phyloP scores from a whole-genome alignment of 805 yeast genomes.

The Scheffersomyces ergatensis region DNA sequence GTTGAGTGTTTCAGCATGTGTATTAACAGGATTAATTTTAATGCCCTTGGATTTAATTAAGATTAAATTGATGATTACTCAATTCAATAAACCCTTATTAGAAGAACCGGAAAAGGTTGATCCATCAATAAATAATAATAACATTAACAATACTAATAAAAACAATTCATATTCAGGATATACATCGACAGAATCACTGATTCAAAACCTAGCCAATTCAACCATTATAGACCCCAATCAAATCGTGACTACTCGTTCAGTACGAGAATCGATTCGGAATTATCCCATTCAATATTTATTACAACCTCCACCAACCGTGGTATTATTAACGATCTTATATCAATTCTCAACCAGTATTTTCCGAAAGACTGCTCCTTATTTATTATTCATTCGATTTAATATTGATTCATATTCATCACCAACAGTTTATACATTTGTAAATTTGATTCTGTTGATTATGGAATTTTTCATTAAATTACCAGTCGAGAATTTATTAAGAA shows the following conservation, averaged over 20 bases:
- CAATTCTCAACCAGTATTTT: slow-evolving; percentile 60
- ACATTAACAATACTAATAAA: too few relatives aligned
- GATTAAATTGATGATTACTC: slow-evolving; percentile 72
- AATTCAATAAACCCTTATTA: slow-evolving; percentile 37
- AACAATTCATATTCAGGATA: background rate
- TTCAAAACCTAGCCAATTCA: background rate
- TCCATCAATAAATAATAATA: too few relatives aligned
- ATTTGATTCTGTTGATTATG: slow-evolving; percentile 57
- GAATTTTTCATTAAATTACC: slow-evolving; percentile 82
- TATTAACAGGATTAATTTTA: slow-evolving; percentile 66
- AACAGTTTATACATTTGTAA: slow-evolving; percentile 52
- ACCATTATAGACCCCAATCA: background rate
- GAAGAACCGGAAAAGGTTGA: slow-evolving; percentile 3
- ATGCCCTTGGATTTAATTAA: slow-evolving; percentile 82
- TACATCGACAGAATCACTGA: background rate
- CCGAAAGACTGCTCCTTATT: slow-evolving; percentile 63
- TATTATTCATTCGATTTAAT: slow-evolving; percentile 57
- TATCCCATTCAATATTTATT: slow-evolving; percentile 58
- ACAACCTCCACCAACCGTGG: slow-evolving; percentile 47
- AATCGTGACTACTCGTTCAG: slow-evolving; percentile 51
- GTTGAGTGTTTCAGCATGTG: slow-evolving; percentile 68
- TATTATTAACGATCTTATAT: slow-evolving; percentile 54
- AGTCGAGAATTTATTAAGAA: slow-evolving; percentile 77
- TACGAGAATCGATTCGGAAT: slow-evolving; percentile 61
- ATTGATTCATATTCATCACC: slow-evolving; percentile 69